A percentile compares a stretch with the other conserved stretches of the same genome.
Conservation (phyloP, 2,329 filamentous ascomycete species). For the Aspergillus viridinutans region DNA sequence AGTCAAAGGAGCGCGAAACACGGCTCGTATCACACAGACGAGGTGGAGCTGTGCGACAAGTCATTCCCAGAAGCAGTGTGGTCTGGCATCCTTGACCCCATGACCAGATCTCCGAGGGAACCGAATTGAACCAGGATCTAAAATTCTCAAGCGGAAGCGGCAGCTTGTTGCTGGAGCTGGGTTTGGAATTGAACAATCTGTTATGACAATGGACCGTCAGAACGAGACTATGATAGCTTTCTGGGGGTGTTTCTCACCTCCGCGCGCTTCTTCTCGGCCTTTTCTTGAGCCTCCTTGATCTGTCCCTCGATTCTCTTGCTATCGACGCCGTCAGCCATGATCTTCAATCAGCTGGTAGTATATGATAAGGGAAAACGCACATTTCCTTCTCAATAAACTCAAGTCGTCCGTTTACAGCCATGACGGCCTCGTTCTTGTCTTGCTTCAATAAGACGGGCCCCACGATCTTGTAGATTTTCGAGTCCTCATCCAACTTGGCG, state of each 20-base stretch:
- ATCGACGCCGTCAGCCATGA: constrained; percentile 5
- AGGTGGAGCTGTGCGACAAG: not conserved
- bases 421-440: constrained; percentile 82
- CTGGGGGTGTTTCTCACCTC: constrained; percentile 48
- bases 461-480: constrained; percentile 93
- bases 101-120: not conserved
- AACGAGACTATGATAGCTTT: not conserved
- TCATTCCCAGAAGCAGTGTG: not conserved
- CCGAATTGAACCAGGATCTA: not conserved
- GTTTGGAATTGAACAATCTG: constrained; percentile 40
- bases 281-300: constrained; percentile 60
- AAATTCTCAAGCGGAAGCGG: constrained; percentile 28
- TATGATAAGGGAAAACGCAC: constrained; percentile 48
- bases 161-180: constrained; percentile 32
- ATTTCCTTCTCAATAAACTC: constrained; percentile 95
- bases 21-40: not conserved
- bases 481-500: constrained; percentile 67
- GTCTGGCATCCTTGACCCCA: not conserved
- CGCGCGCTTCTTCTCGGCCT: constrained; percentile 61
- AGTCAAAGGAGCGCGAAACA: not conserved
- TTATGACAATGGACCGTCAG: constrained; percentile 11
- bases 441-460: constrained; percentile 93
- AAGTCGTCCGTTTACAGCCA: constrained; percentile 83
- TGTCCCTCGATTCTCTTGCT: constrained; percentile 65
- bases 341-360: not conserved